Percentiles rank a stretch among this genome's conserved stretches.
phyloP scores from a whole-genome alignment of 2,329 filamentous ascomycete genomes.

The Exophiala xenobiotica region DNA sequence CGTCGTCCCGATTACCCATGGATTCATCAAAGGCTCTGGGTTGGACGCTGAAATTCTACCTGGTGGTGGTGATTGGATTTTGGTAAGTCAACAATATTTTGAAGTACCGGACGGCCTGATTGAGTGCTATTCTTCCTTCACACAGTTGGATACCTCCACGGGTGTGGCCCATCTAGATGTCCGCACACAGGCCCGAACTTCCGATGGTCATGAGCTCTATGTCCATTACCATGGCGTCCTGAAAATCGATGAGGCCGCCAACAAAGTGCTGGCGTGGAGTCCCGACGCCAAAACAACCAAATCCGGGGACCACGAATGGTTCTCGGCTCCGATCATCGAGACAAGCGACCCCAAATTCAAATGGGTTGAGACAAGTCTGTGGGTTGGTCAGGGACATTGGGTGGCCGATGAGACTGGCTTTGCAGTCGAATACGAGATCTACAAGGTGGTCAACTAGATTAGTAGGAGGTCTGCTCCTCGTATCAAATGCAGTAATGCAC shows the following conservation, averaged over 20 bases:
- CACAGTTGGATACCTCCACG: constrained; percentile 13
- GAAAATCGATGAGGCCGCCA: constrained; percentile 12
- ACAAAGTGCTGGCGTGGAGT: not conserved
- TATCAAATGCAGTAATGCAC: too few relatives aligned
- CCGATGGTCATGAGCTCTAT: constrained; percentile 10
- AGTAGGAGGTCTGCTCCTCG: too few relatives aligned
- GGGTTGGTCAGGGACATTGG: constrained; percentile 15
- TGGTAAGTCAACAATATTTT: constrained; percentile 4
- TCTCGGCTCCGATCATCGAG: constrained; percentile 14
- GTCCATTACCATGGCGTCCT: constrained; percentile 18
- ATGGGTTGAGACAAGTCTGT: constrained; percentile 17
- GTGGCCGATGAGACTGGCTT: constrained; percentile 7
- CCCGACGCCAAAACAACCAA: constrained; percentile 16
- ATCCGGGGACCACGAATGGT: constrained; percentile 14
- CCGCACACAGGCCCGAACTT: constrained; percentile 7
- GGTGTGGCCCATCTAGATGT: constrained; percentile 14
- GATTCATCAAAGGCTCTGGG: constrained; percentile 5
- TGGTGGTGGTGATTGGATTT: constrained; percentile 6
- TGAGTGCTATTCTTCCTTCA: too few relatives aligned
- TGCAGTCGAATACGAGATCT: constrained; percentile 19
- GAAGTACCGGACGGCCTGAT: too few relatives aligned
- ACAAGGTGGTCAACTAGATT: constrained; percentile 7
- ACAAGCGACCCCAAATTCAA: constrained; percentile 15
- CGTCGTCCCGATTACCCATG: constrained; percentile 2
- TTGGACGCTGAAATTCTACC: not conserved